A percentile compares a stretch with the other conserved stretches of the same genome.
Evolutionary conservation across 768 basidiomycete genomes (phyloP).

Genomic region (Russula ochroleuca): DNA sequence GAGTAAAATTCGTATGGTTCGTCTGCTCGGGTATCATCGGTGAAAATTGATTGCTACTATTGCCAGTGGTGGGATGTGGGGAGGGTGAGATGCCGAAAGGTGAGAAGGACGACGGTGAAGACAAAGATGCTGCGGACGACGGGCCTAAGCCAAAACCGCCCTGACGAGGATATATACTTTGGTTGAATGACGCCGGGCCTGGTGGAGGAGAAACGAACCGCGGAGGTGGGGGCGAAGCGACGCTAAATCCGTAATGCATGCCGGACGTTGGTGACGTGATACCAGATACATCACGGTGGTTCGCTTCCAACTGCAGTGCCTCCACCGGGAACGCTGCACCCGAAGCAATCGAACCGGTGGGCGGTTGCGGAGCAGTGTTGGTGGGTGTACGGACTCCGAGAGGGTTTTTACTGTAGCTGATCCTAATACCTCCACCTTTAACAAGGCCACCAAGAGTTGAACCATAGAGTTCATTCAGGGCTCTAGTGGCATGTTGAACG

Average conservation of each 20-base stretch:
- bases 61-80: constrained; percentile 30
- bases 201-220: constrained; percentile 39
- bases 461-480: constrained; percentile 88
- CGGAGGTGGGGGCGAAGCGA: constrained; percentile 37
- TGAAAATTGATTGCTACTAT: constrained; percentile 28
- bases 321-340: constrained; percentile 23
- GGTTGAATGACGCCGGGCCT: constrained; percentile 23
- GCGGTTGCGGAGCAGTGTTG: constrained; percentile 37
- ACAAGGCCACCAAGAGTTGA: constrained; percentile 87
- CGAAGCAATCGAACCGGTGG: constrained; percentile 20
- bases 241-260: constrained; percentile 35
- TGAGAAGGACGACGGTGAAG: constrained; percentile 34
- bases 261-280: constrained; percentile 34
- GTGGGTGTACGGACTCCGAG: constrained; percentile 86
- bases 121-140: constrained; percentile 22
- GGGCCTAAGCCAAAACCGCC: constrained; percentile 31
- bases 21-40: constrained; percentile 31
- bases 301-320: constrained; percentile 27
- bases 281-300: constrained; percentile 32
- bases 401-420: constrained; percentile 98
- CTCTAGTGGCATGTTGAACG: constrained; percentile 74
- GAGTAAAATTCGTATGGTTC: constrained; percentile 26
- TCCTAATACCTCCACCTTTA: constrained; percentile 91
- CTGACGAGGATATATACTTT: constrained; percentile 29
- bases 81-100: constrained; percentile 38